Conservation (phyloP, 2,329 filamentous ascomycete species). For the Botrytis porri region DNA sequence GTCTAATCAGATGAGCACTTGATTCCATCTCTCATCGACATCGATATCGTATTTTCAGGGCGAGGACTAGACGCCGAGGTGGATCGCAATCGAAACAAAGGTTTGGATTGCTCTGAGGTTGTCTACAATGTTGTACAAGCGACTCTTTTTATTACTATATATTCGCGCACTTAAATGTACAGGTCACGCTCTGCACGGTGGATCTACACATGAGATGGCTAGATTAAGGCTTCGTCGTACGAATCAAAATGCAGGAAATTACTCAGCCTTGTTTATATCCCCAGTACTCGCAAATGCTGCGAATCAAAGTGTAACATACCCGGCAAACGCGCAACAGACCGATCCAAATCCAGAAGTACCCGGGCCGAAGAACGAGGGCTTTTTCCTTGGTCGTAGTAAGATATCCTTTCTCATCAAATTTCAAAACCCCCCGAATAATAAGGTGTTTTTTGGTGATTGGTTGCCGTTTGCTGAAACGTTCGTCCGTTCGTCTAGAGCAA, state of each 20-base stretch:
- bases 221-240: neutral
- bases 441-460: neutral
- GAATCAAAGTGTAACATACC: neutral
- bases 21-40: neutral
- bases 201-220: neutral
- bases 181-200: neutral
- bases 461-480: neutral
- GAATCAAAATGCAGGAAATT: neutral
- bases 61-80: neutral
- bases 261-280: neutral
- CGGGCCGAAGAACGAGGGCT: neutral
- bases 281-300: slow-evolving; percentile 6
- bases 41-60: neutral
- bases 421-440: neutral
- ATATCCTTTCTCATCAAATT: neutral
- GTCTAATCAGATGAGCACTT: neutral
- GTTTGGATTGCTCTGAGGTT: neutral
- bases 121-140: neutral
- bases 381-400: neutral
- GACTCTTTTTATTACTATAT: neutral
- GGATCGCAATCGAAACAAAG: neutral
- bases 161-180: neutral
- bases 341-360: neutral
- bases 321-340: neutral
- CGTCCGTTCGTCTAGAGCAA: neutral